A percentile compares a stretch with the other conserved stretches of the same genome.
These are phyloP conservation scores for Boletus rex-veris DNA, from an alignment of 768 basidiomycete genomes.

Conservation along the genomic window DNA sequence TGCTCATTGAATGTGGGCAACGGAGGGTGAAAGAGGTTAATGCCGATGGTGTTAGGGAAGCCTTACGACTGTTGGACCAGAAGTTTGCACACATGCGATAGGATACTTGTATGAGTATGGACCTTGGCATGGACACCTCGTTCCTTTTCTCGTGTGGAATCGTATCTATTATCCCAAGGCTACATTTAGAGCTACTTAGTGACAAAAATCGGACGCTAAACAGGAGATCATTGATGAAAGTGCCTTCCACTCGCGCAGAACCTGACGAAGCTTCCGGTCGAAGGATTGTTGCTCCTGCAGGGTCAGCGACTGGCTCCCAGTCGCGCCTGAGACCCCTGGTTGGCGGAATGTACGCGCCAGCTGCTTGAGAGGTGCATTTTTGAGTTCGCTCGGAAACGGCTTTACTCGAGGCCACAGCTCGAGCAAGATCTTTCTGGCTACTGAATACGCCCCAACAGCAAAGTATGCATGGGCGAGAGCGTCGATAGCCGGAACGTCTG, in stretches of 20 bases:
- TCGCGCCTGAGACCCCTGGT: constrained; percentile 11
- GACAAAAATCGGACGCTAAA: neutral
- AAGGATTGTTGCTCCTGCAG: constrained; percentile 36
- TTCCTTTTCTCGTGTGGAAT: neutral
- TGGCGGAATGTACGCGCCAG: constrained; percentile 46
- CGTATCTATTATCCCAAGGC: neutral
- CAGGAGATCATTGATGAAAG: neutral
- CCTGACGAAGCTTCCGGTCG: constrained; percentile 34
- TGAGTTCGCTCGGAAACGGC: constrained; percentile 54
- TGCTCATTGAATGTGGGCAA: constrained; percentile 60
- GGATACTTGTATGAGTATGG: neutral
- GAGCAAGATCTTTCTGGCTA: constrained; percentile 53
- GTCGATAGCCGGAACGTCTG: constrained; percentile 70
- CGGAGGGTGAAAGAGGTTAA: constrained; percentile 63
- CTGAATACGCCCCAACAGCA: constrained; percentile 46
- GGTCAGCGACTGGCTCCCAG: constrained; percentile 23
- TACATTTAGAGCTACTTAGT: neutral
- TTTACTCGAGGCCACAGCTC: constrained; percentile 62
- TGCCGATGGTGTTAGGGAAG: constrained; percentile 70
- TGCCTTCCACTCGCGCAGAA: constrained; percentile 25
- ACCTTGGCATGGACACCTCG: neutral
- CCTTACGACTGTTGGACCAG: constrained; percentile 68
- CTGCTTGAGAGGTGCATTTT: constrained; percentile 40
- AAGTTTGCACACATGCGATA: constrained; percentile 46
- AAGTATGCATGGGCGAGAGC: constrained; percentile 69